Evolutionary conservation across 1,284 basidiomycete genomes (phyloP).

Genomic region (Ceratobasidium sp.): DNA sequence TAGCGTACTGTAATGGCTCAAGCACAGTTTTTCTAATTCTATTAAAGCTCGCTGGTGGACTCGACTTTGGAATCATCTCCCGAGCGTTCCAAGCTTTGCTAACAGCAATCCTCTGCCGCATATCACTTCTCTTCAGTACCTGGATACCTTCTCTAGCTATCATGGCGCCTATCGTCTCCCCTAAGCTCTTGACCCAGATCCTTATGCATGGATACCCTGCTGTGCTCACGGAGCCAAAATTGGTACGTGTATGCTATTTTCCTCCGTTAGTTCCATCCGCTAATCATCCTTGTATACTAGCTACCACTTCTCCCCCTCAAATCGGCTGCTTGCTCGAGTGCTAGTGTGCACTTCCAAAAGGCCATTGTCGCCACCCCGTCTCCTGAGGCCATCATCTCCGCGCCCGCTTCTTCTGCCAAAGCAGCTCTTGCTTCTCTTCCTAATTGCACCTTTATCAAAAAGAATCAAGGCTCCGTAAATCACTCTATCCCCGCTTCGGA

Average conservation of each 20-base stretch:
- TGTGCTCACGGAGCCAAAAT: neutral
- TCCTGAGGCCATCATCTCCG: neutral
- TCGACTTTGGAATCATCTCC: neutral
- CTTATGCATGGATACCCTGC: constrained; percentile 28
- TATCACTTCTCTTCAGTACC: neutral
- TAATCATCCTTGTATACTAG: neutral
- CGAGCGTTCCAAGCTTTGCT: constrained; percentile 6
- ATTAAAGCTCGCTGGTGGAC: constrained; percentile 27
- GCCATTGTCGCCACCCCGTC: neutral
- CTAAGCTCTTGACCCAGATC: constrained; percentile 28
- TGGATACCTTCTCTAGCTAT: neutral
- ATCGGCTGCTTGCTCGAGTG: neutral
- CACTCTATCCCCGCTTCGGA: neutral
- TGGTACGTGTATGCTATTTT: constrained; percentile 36
- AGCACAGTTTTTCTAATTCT: neutral
- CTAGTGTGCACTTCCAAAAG: neutral
- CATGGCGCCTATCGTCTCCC: constrained; percentile 38
- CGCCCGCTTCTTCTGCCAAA: neutral
- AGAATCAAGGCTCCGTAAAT: neutral
- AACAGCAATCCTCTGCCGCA: neutral
- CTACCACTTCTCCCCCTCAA: neutral
- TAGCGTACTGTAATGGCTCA: neutral
- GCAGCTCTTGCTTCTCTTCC: constrained; percentile 11
- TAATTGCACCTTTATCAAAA: constrained; percentile 21
- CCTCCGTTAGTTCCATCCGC: neutral